Conservation (phyloP, 2,329 filamentous ascomycete species). For the Pseudogymnoascus sp. region DNA sequence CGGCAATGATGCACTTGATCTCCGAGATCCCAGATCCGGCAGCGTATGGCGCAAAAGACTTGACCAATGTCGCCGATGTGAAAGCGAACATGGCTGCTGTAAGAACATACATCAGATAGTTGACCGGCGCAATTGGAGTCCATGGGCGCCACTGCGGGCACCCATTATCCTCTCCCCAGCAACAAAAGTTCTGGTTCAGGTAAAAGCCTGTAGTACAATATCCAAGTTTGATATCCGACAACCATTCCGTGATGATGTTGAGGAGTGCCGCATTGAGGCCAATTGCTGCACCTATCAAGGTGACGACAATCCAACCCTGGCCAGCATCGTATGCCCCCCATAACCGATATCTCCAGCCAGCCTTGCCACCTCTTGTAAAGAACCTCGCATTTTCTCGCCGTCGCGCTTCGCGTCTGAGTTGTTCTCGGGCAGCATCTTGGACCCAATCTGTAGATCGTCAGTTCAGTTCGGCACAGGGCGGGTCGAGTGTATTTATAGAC, state of each 20-base stretch:
- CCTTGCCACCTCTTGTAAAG: slow-evolving; percentile 55
- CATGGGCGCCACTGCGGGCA: slow-evolving; percentile 85
- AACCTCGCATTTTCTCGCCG: slow-evolving; percentile 65
- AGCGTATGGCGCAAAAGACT: slow-evolving; percentile 87
- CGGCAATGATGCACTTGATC: slow-evolving; percentile 98
- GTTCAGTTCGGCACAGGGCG: slow-evolving; percentile 26
- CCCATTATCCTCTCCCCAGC: slow-evolving; percentile 88
- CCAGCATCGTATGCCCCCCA: slow-evolving; percentile 89
- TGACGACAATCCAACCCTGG: slow-evolving; percentile 97
- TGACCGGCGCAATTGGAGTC: slow-evolving; percentile 68
- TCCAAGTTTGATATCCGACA: slow-evolving; percentile 92
- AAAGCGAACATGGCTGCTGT: slow-evolving; percentile 81
- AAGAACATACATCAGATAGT: slow-evolving; percentile 81
- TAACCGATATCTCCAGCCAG: slow-evolving; percentile 71
- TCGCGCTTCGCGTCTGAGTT: slow-evolving; percentile 68
- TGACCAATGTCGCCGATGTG: slow-evolving; percentile 75
- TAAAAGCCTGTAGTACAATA: slow-evolving; percentile 95
- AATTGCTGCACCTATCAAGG: slow-evolving; percentile 81
- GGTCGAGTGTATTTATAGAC: slow-evolving; percentile 13
- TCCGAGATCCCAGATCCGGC: slow-evolving; percentile 95
- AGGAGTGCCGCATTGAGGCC: slow-evolving; percentile 87
- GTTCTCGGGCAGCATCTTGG: slow-evolving; percentile 88
- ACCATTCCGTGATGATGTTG: slow-evolving; percentile 95
- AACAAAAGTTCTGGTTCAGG: slow-evolving; percentile 94
- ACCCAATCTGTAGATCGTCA: slow-evolving; percentile 71